These are phyloP conservation scores for Penicillium herquei DNA, from an alignment of 495 filamentous ascomycete species.

Conservation along the genomic window DNA sequence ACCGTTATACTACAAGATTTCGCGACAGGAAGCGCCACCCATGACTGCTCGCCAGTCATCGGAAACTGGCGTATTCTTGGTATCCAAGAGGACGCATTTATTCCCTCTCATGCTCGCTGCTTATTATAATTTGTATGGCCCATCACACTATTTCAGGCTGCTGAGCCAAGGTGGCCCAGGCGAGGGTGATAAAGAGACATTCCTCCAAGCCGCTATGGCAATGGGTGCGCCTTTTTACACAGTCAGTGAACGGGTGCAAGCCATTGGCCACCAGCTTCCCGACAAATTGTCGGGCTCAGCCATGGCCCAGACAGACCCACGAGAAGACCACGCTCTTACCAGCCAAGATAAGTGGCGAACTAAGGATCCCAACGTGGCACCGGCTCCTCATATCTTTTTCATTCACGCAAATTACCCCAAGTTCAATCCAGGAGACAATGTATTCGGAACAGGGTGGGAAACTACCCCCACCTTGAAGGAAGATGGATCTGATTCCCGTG, in stretches of 20 bases:
- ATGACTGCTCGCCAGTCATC: constrained; percentile 43
- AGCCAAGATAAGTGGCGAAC: constrained; percentile 37
- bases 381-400: constrained; percentile 44
- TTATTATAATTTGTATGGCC: constrained; percentile 65
- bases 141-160: constrained; percentile 56
- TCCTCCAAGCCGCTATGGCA: constrained; percentile 53
- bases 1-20: constrained; percentile 53
- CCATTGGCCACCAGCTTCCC: constrained; percentile 36
- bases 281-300: constrained; percentile 36
- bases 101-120: constrained; percentile 52
- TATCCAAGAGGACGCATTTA: constrained; percentile 55
- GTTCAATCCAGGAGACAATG: constrained; percentile 48
- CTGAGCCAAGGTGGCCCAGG: constrained; percentile 56
- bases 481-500: constrained; percentile 38
- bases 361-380: constrained; percentile 32
- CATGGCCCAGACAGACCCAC: constrained; percentile 48
- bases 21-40: constrained; percentile 41
- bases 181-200: constrained; percentile 67
- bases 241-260: constrained; percentile 44
- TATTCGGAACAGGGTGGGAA: constrained; percentile 41
- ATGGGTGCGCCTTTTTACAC: constrained; percentile 49
- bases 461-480: constrained; percentile 38
- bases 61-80: constrained; percentile 57
- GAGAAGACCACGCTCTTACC: constrained; percentile 40
- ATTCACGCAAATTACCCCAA: constrained; percentile 56